These are phyloP conservation scores for Poa pratensis DNA, from an alignment of 176 grass and related monocot genomes.

Conservation along the genomic window DNA sequence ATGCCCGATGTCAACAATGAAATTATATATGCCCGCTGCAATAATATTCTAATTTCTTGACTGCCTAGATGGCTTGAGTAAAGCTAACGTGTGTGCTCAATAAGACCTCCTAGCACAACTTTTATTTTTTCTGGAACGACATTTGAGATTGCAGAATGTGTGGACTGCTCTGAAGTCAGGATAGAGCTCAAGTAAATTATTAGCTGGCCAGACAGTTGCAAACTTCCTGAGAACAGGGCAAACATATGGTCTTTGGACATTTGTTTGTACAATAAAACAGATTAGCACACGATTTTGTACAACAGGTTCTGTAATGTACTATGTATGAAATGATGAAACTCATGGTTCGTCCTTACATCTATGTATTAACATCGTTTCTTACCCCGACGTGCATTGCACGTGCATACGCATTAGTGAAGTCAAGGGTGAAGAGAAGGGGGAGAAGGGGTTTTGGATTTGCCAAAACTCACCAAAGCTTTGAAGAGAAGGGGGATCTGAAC, in stretches of 20 bases:
- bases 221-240: not conserved
- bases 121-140: conserved; percentile 53
- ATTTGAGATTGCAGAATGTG: conserved; percentile 53
- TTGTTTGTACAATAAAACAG: not conserved
- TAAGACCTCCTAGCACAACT: conserved; percentile 48
- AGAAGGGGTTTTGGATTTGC: no score
- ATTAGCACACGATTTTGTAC: no score
- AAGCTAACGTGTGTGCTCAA: conserved; percentile 40
- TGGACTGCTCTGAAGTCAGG: conserved; percentile 44
- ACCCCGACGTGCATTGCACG: no score
- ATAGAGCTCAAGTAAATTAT: conserved; percentile 51
- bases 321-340: no score
- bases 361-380: no score
- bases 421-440: no score
- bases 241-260: not conserved
- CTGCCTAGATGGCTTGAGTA: conserved; percentile 53
- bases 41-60: conserved; percentile 51
- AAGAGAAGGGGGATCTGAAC: no score
- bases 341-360: no score
- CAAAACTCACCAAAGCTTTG: no score
- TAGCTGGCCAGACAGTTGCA: conserved; percentile 48
- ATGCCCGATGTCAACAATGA: not conserved
- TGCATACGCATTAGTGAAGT: no score
- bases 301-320: no score
- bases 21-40: not conserved